A percentile compares a stretch with the other conserved stretches of the same genome.
phyloP scores from a whole-genome alignment of 805 yeast genomes.

The Schizosaccharomyces octosporus region DNA sequence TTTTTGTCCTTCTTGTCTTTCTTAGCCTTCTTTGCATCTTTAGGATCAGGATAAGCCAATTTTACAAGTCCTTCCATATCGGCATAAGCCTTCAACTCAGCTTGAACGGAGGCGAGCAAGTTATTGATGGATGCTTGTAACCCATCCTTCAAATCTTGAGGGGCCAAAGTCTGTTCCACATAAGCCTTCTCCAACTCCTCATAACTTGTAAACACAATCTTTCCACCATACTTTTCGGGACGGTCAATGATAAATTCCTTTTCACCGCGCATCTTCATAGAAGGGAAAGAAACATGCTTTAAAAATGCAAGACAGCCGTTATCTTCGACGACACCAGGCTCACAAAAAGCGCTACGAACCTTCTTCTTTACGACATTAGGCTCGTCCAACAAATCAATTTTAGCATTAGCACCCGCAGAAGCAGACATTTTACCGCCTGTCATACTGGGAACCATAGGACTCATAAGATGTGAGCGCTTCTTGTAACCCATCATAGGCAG shows the following conservation, averaged over 20 bases:
- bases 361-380: conserved; percentile 76
- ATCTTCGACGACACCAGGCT: conserved; percentile 75
- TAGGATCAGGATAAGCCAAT: conserved; percentile 66
- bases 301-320: conserved; percentile 77
- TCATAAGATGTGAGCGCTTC: conserved; percentile 96
- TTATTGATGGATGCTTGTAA: conserved; percentile 64
- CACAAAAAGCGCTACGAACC: conserved; percentile 76
- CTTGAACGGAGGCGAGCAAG: conserved; percentile 64
- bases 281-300: conserved; percentile 65
- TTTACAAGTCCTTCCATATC: conserved; percentile 54
- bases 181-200: conserved; percentile 50
- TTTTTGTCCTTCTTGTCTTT: conserved; percentile 50
- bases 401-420: conserved; percentile 80
- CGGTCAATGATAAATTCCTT: conserved; percentile 53
- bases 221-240: conserved; percentile 95
- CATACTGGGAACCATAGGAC: conserved; percentile 95
- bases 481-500: conserved; percentile 70
- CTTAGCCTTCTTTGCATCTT: conserved; percentile 42
- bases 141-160: conserved; percentile 85
- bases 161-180: conserved; percentile 50
- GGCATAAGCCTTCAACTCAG: conserved; percentile 30
- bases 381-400: conserved; percentile 76
- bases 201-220: conserved; percentile 43
- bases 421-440: conserved; percentile 96
- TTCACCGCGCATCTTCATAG: conserved; percentile 38